Base-by-base conservation (phyloP, 352 stramenopile genomes). In the Sclerospora graminicola region DNA sequence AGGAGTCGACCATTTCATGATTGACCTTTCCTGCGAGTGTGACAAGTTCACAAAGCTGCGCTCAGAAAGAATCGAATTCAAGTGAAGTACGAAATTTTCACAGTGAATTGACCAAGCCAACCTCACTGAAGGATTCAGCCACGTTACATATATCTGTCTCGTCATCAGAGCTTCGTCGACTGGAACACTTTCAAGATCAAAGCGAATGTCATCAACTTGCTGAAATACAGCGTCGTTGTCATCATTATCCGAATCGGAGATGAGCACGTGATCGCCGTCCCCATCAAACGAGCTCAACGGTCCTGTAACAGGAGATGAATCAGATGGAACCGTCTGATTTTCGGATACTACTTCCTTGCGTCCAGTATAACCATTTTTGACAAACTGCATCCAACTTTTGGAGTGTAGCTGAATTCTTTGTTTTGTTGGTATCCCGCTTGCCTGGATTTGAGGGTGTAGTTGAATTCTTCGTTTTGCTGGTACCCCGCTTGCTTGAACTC, bases 61-160 rank as follows among this genome's bases (percentile, higher is more conserved):
- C n/a, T n/a, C n/a, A n/a, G n/a, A n/a, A n/a, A n/a, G n/a, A n/a
- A n/a, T n/a, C n/a, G n/a, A n/a, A n/a, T n/a, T n/a, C n/a, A n/a
- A n/a, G n/a, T n/a, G n/a, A n/a, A n/a, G n/a, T n/a, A n/a, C n/a
- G n/a, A n/a, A n/a, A n/a, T n/a, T n/a, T n/a, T n/a, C n/a, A n/a
- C n/a, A n/a, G n/a, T n/a, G n/a, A n/a, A n/a, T n/a, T n/a, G n/a
- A n/a, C n/a, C n/a, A n/a, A n/a, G n/a, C n/a, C n/a, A n/a, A n/a
- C n/a, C n/a, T n/a, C n/a, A n/a, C n/a, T n/a, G n/a, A n/a, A n/a
- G 55, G 65, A 13, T 72, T 74, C 13, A 87, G 45, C 2, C 70
- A 70, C 5, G 61, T 67, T 15, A 84, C 68, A 39, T 87, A 87
- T n/a, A 87, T 58, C 11, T 64, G 65, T 5, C 57, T 69, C 21